These are phyloP conservation scores for Pseudoperonospora humuli DNA, from an alignment of 352 stramenopile genomes.

Conservation along the genomic window DNA sequence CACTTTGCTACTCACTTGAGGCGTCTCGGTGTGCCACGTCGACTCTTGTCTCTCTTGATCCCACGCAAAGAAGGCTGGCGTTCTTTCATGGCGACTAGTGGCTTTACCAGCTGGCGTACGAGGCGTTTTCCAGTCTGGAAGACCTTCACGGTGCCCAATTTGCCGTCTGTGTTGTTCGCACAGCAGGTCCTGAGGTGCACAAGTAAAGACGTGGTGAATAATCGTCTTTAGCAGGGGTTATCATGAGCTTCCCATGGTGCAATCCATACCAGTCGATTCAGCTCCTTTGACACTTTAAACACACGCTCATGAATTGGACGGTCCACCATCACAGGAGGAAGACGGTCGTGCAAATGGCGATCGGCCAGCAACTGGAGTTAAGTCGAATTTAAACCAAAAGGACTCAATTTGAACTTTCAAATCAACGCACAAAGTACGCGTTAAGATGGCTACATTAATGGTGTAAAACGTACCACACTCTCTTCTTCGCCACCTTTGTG, in stretches of 20 bases:
- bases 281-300: conserved; percentile 48
- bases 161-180: conserved; percentile 52
- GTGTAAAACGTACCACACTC: too few species aligned
- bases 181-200: conserved; percentile 25
- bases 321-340: conserved; percentile 13
- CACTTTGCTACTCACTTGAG: conserved; percentile 5
- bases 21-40: conserved; percentile 11
- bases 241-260: background rate
- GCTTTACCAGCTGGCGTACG: conserved; percentile 31
- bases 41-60: conserved; percentile 7
- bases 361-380: background rate
- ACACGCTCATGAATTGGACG: conserved; percentile 27
- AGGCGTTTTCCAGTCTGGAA: conserved; percentile 38
- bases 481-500: too few species aligned
- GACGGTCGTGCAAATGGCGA: background rate
- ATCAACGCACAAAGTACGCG: conserved; percentile 4
- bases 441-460: too few species aligned
- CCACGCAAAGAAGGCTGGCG: conserved; percentile 53
- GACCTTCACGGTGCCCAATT: conserved; percentile 32
- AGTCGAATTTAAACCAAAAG: background rate
- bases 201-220: background rate
- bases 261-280: conserved; percentile 34
- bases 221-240: background rate
- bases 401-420: conserved; percentile 13
- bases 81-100: conserved; percentile 9